Base-by-base conservation (phyloP, 768 basidiomycete genomes). In the Pleurotus salmoneostramineus region DNA sequence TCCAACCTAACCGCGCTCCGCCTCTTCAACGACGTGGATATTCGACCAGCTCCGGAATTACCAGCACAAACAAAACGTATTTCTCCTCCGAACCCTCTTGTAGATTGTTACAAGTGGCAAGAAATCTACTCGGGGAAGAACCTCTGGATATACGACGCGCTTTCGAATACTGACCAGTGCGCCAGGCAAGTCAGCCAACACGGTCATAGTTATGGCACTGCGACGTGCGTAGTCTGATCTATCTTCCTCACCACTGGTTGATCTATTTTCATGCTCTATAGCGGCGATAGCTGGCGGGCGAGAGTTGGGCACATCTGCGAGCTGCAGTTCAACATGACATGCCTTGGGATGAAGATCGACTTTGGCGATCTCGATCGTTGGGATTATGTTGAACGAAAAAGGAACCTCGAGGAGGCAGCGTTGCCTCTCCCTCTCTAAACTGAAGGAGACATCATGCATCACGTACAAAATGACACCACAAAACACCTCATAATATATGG, bases 201-300 rank as follows among this genome's bases (percentile, higher is more conserved):
- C 56, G 79, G 82, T n/a, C 81, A 84, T 60, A 69, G 84, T 60
- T 91, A 91, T 63, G 88, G 89, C 32, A 88, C 88, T 33, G 90
- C 89, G 55, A 89, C 89, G 89, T 90, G 66, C 69, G 87, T 79
- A 15, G 50, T 44, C 42, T 33, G 4, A 11, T 50, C 58, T 1
- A 17, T 40, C 55, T 55, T 8, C 8, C 21, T 27, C 34, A 31
- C 40, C 42, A 15, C 54, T 36, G 6, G 37, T 44, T 43, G 15
- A 61, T 10, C 42, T 33, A n/a, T 2, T 35, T 66, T 60, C 37
- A n/a, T 58, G 43, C 6, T 14, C 36, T 32, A 32, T 67, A 93
- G 91, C 36, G 91, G 83, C 17, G 91, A 93, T 65, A 93, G 89
- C 63, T 93, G 90, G 89, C 82, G 91, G 15, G 86, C 86, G 8